Conservation (phyloP, 129 eudicot genomes). For the Helichrysum umbraculigerum region DNA sequence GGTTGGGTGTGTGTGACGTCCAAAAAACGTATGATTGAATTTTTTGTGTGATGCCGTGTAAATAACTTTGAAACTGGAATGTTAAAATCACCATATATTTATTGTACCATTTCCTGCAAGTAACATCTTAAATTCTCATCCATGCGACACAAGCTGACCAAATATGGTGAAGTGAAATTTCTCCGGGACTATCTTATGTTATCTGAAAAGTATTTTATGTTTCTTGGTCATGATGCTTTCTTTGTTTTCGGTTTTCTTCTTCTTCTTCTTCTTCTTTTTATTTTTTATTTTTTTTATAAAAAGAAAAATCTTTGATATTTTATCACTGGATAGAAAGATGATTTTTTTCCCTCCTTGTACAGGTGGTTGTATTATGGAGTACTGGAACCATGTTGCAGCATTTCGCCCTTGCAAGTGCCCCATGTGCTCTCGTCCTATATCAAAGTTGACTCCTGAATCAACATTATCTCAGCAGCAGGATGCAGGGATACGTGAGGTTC, state of each 20-base stretch:
- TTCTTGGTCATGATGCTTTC: not conserved
- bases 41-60: no score
- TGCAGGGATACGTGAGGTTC: conserved; percentile 38
- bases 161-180: not conserved
- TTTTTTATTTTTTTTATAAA: no score
- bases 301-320: not conserved
- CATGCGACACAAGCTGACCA: not conserved
- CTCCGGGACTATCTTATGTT: not conserved
- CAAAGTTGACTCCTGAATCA: conserved; percentile 60
- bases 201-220: not conserved
- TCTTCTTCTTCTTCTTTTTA: no score
- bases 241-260: no score
- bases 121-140: not conserved
- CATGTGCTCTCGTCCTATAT: conserved; percentile 61
- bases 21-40: no score
- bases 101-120: no score
- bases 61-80: no score
- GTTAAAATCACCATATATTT: no score
- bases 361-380: conserved; percentile 72
- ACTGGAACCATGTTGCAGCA: conserved; percentile 70
- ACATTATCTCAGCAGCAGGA: conserved; percentile 45
- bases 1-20: no score
- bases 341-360: conserved; percentile 4
- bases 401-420: conserved; percentile 75
- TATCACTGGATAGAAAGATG: not conserved